Evolutionary conservation across 169 alveolate genomes (phyloP), one percentile per base, ranked within the genome.

Genomic region (Cryptosporidium meleagridis): DNA sequence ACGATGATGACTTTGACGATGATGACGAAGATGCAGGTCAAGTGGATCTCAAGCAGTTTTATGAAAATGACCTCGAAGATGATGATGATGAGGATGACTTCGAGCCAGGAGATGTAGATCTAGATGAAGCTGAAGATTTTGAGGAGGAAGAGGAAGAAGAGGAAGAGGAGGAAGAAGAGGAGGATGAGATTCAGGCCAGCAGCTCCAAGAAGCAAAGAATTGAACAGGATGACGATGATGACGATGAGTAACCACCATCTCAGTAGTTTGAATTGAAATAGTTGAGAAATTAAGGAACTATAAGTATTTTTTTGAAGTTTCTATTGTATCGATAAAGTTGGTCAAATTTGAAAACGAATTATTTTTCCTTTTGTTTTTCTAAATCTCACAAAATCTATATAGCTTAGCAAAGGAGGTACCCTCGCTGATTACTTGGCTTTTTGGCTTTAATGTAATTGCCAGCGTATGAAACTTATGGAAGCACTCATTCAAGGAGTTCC

Each of bases 81-180:
- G 97, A 95, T 75, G 95, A 94, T 41, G 97, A 95, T 55, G 97
- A 94, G 67, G 97, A 94, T 18, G 97, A 95, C 65, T 95, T 95
- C 55, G 96, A 92, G 45, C 97, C 97, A 6, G 87, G 85, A 61
- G 96, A 93, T 59, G 94, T 93, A 61, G 95, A 92, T 29, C 93
- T 85, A 1, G 97, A 93, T 16, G 97, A 91, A 16, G 97, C 93
- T 68, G 97, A 95, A 21, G 97, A 94, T 23, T 59, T 92, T 39
- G 93, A 92, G 37, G 85, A 69, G 14, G 94, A 86, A 1, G 87
- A 91, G 1, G 91, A 87, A 16, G 94, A 87, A 52, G 85, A 91
- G 18, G 95, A 91, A 14, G 93, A 91, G 21, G 95, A 91, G 8
- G 93, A 93, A 31, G 95, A 92, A 45, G 95, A 95, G 33, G 92